Conservation (phyloP, 176 grass and related monocot species). For the Calamus simplicifolius region DNA sequence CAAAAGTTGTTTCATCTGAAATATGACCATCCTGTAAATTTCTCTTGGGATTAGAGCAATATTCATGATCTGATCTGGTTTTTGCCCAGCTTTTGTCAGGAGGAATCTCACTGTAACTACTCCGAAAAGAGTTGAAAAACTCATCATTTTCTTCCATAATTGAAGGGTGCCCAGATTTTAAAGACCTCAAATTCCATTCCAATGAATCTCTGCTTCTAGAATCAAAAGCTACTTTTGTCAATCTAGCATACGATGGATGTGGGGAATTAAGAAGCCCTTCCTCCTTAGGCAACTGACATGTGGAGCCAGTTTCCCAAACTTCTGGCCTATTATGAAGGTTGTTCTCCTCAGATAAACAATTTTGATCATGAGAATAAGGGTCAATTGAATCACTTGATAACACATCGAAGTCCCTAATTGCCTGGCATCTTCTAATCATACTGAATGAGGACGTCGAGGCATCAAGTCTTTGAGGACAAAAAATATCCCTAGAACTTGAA, state of each 20-base stretch:
- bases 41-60: neutral
- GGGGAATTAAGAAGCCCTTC: conserved; percentile 26
- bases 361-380: conserved; percentile 19
- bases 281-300: conserved; percentile 25
- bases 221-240: conserved; percentile 9
- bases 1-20: conserved; percentile 12
- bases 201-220: neutral
- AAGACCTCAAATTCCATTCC: conserved; percentile 14
- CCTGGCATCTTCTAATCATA: conserved; percentile 32
- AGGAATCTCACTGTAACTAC: conserved; percentile 23
- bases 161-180: conserved; percentile 19
- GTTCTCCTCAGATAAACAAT: neutral
- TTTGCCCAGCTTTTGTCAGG: conserved; percentile 24
- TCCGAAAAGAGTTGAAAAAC: conserved; percentile 15
- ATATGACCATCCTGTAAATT: conserved; percentile 14
- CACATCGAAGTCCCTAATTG: conserved; percentile 13
- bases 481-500: conserved; percentile 23
- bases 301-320: conserved; percentile 19
- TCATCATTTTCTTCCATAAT: conserved; percentile 15
- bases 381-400: conserved; percentile 4
- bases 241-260: conserved; percentile 5
- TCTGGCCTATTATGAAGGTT: conserved; percentile 15
- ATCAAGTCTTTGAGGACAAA: conserved; percentile 32
- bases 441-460: conserved; percentile 16
- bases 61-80: conserved; percentile 23